These are phyloP conservation scores for Sporothrix mexicana DNA, from an alignment of 2,329 filamentous ascomycete species.

Conservation along the genomic window DNA sequence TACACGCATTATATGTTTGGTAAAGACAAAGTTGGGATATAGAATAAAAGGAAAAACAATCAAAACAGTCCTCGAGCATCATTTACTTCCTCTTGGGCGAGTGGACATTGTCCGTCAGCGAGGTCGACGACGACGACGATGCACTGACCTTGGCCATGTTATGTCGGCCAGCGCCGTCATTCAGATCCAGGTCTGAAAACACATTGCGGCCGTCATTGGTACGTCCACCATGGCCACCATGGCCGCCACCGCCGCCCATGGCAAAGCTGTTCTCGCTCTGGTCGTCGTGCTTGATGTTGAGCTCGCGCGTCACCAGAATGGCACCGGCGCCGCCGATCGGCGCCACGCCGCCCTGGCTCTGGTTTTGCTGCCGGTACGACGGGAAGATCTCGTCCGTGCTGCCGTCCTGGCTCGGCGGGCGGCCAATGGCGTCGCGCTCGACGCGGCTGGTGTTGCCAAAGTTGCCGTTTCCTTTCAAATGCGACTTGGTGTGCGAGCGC, in stretches of 20 bases:
- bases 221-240: background rate
- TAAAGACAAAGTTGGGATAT: background rate
- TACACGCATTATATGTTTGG: background rate
- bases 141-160: conserved; percentile 2
- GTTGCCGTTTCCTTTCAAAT: background rate
- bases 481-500: conserved; percentile 3
- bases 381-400: conserved; percentile 33
- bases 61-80: background rate
- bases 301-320: conserved; percentile 28
- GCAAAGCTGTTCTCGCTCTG: conserved; percentile 6
- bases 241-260: background rate
- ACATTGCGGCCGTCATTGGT: background rate
- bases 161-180: background rate
- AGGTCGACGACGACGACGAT: conserved; percentile 5
- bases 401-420: conserved; percentile 30
- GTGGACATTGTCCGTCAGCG: background rate
- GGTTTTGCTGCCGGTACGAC: background rate
- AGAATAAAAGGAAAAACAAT: background rate
- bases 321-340: background rate
- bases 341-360: background rate
- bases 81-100: background rate
- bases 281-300: conserved; percentile 25
- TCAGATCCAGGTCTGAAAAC: background rate
- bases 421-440: conserved; percentile 3
- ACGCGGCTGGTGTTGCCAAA: conserved; percentile 27